Evolutionary conservation across 495 filamentous ascomycete species (phyloP).

Genomic region (Neurospora pannonica): DNA sequence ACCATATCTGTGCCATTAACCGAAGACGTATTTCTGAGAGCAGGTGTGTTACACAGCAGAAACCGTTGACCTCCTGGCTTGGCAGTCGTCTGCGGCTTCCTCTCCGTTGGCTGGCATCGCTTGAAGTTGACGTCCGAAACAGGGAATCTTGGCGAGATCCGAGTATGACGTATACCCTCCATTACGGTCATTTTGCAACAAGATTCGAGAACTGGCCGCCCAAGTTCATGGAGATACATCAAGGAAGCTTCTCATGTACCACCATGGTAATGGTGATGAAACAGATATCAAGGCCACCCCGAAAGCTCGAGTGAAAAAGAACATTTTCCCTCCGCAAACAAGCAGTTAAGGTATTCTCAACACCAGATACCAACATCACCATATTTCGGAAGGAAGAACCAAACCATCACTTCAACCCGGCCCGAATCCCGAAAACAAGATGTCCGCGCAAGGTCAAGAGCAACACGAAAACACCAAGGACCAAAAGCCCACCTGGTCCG

Average conservation of each 20-base stretch:
- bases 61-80: neutral
- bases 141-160: neutral
- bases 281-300: neutral
- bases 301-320: neutral
- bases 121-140: neutral
- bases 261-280: neutral
- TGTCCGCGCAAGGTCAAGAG: neutral
- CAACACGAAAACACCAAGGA: neutral
- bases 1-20: neutral
- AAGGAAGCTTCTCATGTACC: neutral
- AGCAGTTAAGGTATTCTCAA: neutral
- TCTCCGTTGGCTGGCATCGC: neutral
- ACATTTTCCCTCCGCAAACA: neutral
- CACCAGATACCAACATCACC: neutral
- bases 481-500: conserved; percentile 3
- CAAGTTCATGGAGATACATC: neutral
- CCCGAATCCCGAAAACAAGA: neutral
- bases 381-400: neutral
- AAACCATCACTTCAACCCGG: neutral
- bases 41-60: neutral
- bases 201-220: neutral
- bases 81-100: neutral
- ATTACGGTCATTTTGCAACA: neutral
- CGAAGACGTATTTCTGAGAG: neutral
- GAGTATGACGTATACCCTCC: neutral